A percentile compares a stretch with the other conserved stretches of the same genome.
phyloP scores from a whole-genome alignment of 805 yeast species.

The Saturnispora sanitii region DNA sequence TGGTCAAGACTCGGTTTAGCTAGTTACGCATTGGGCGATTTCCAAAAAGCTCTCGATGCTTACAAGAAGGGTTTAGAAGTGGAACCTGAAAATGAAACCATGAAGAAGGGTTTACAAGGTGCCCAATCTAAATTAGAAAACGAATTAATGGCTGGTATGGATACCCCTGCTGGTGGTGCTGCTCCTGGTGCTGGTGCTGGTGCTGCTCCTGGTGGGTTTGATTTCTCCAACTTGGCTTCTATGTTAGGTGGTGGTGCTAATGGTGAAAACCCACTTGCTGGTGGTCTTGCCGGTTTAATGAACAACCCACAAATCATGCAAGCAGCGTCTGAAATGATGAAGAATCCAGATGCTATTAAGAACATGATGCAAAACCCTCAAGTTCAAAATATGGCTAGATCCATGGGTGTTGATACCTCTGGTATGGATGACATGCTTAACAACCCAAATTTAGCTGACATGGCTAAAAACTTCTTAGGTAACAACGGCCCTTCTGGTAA shows the following conservation, averaged over 20 bases:
- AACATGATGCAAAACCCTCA: conserved; percentile 85
- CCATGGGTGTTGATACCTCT: conserved; percentile 58
- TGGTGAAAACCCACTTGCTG: conserved; percentile 55
- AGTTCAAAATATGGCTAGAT: conserved; percentile 76
- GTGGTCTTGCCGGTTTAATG: conserved; percentile 63
- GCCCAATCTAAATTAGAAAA: conserved; percentile 83
- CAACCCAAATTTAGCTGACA: conserved; percentile 65
- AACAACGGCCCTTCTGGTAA: too few species aligned
- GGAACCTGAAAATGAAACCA: conserved; percentile 70
- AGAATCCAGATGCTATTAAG: conserved; percentile 67
- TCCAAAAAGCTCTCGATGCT: conserved; percentile 82
- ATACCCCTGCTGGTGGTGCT: conserved; percentile 17
- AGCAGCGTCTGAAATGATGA: conserved; percentile 84
- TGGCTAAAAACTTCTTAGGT: conserved; percentile 67
- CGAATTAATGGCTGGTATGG: conserved; percentile 41
- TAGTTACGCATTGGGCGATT: conserved; percentile 86
- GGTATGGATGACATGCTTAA: conserved; percentile 59
- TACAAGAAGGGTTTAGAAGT: conserved; percentile 90
- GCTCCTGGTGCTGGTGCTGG: conserved; percentile 22
- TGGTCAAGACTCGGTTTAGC: conserved; percentile 94
- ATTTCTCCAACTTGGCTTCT: conserved; percentile 44
- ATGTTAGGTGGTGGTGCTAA: conserved; percentile 40
- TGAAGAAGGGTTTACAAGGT: conserved; percentile 88
- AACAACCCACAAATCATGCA: conserved; percentile 82
- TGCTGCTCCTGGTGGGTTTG: conserved; percentile 48